Percentiles rank a stretch among this genome's conserved stretches.
Evolutionary conservation across 2,329 filamentous ascomycete genomes (phyloP).

Genomic region (Raffaelea albimanens): DNA sequence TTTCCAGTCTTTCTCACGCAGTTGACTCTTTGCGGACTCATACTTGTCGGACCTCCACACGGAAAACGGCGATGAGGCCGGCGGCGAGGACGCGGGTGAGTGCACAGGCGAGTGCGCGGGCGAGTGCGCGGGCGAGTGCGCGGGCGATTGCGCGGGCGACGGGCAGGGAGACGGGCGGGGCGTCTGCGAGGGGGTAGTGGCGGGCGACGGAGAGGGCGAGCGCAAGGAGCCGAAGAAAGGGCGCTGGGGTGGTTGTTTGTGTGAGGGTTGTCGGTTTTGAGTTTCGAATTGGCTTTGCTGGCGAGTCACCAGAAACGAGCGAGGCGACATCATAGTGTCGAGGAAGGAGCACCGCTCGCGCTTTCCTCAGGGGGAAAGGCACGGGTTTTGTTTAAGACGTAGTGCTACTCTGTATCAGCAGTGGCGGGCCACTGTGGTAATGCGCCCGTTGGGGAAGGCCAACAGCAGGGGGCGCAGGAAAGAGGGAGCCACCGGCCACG

Average conservation of each 20-base stretch:
- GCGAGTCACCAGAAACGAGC: conserved; percentile 27
- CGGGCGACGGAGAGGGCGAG: conserved; percentile 1
- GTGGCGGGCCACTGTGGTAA: too few relatives aligned
- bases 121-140: background rate
- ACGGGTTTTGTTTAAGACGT: too few relatives aligned
- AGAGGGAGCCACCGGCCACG: background rate
- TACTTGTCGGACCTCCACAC: too few relatives aligned
- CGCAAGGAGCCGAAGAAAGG: conserved; percentile 12
- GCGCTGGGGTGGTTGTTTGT: too few relatives aligned
- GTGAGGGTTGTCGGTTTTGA: too few relatives aligned
- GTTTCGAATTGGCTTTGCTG: conserved; percentile 18
- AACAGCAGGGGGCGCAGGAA: too few relatives aligned
- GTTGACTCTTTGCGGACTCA: too few relatives aligned
- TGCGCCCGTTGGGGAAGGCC: too few relatives aligned
- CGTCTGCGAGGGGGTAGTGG: background rate
- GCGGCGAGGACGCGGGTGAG: conserved; percentile 8
- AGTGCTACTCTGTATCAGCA: too few relatives aligned
- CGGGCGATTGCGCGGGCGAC: background rate
- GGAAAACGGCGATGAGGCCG: conserved; percentile 4
- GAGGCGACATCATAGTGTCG: conserved; percentile 25
- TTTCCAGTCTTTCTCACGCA: conserved; percentile 24
- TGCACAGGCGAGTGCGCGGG: conserved; percentile 2
- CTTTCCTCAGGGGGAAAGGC: background rate
- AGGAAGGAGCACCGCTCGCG: background rate
- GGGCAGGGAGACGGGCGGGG: background rate